A percentile compares a stretch with the other conserved stretches of the same genome.
phyloP scores from a whole-genome alignment of 352 stramenopile genomes.

The Albugo candida region DNA sequence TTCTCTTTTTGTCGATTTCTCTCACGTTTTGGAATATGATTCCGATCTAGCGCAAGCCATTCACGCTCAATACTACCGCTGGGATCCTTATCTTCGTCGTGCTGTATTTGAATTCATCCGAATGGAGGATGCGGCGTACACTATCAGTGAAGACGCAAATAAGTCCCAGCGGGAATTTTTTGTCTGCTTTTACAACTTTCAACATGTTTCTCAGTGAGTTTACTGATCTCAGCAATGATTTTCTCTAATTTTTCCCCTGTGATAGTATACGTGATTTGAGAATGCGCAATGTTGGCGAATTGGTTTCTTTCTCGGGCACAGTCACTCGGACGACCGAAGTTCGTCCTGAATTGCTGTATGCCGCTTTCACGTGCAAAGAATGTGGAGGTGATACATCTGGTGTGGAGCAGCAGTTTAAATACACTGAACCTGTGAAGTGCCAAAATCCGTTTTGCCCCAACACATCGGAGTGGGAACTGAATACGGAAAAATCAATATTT shows the following conservation, averaged over 20 bases:
- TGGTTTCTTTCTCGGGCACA: conserved; percentile 88
- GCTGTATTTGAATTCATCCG: conserved; percentile 66
- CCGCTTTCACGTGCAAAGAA: conserved; percentile 88
- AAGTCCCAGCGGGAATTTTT: conserved; percentile 72
- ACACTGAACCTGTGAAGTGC: conserved; percentile 92
- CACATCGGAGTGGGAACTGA: conserved; percentile 67
- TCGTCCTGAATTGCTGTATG: conserved; percentile 91
- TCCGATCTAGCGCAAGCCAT: conserved; percentile 59
- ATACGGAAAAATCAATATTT: conserved; percentile 86
- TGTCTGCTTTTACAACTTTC: conserved; percentile 81
- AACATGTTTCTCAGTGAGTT: conserved; percentile 60
- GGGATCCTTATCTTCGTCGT: conserved; percentile 52
- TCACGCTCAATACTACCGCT: conserved; percentile 73
- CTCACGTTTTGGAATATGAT: conserved; percentile 67
- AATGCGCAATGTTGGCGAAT: conserved; percentile 84
- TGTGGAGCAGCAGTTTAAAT: conserved; percentile 97
- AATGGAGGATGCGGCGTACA: conserved; percentile 53
- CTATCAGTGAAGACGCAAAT: conserved; percentile 59
- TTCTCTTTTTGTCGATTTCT: conserved; percentile 76
- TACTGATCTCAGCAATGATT: background rate
- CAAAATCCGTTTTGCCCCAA: conserved; percentile 91
- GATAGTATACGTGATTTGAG: conserved; percentile 81
- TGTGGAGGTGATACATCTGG: conserved; percentile 81
- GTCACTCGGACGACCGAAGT: conserved; percentile 97
- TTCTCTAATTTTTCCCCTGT: background rate